Percentiles rank a stretch among this genome's conserved stretches.
Conservation (phyloP, 306 rosid species). For the Glycine latifolia region DNA sequence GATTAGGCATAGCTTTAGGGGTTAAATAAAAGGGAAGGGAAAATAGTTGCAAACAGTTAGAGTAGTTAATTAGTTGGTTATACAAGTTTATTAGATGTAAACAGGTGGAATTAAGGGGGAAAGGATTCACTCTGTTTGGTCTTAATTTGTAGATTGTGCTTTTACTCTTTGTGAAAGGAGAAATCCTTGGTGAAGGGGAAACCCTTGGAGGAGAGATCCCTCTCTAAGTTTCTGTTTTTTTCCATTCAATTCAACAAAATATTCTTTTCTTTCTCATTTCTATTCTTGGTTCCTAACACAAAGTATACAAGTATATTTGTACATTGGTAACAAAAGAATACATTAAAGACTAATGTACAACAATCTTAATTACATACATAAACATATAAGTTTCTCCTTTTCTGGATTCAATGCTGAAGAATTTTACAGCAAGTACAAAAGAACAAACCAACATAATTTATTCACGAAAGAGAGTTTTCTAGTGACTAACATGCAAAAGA, state of each 20-base stretch:
- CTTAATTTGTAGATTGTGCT: neutral
- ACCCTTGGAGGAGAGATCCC: neutral
- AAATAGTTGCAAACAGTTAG: neutral
- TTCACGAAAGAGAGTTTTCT: neutral
- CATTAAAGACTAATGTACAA: neutral
- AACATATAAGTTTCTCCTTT: neutral
- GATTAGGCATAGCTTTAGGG: neutral
- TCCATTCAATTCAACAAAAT: neutral
- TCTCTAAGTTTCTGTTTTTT: neutral
- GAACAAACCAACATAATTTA: constrained; percentile 4
- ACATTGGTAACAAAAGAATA: neutral
- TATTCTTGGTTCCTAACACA: neutral
- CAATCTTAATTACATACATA: neutral
- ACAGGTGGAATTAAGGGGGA: neutral
- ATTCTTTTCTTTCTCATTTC: neutral
- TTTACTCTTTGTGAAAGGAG: neutral
- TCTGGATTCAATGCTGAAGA: neutral
- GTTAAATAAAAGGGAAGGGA: neutral
- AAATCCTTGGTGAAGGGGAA: neutral
- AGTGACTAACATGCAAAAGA: neutral
- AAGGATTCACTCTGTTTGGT: neutral
- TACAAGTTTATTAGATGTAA: neutral
- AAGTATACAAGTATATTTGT: neutral
- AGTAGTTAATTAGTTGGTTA: neutral
- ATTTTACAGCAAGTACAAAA: constrained; percentile 26